Percentiles rank a stretch among this genome's conserved stretches.
Conservation (phyloP, 2,329 filamentous ascomycete genomes). For the Xylariaceae sp. region DNA sequence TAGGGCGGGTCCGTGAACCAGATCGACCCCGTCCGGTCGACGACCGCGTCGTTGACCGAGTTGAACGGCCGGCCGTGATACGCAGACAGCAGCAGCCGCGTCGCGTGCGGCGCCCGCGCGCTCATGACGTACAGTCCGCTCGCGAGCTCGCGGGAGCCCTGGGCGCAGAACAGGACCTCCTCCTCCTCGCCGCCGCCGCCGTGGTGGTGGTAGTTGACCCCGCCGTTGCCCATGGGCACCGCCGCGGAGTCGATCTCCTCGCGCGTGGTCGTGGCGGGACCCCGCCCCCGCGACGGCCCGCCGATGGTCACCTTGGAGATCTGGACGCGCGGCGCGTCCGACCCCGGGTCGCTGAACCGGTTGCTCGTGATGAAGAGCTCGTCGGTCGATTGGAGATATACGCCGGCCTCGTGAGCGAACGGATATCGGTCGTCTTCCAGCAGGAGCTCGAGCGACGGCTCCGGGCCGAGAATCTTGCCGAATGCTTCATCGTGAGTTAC, state of each 20-base stretch:
- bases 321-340: slow-evolving; percentile 18
- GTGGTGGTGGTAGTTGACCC: slow-evolving; percentile 34
- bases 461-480: slow-evolving; percentile 24
- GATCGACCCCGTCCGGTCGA: slow-evolving; percentile 33
- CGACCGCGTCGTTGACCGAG: slow-evolving; percentile 40
- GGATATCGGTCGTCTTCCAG: slow-evolving; percentile 31
- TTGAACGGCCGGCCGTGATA: slow-evolving; percentile 40
- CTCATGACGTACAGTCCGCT: slow-evolving; percentile 28
- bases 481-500: slow-evolving; percentile 2
- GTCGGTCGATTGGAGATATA: slow-evolving; percentile 23
- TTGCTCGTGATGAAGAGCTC: slow-evolving; percentile 29
- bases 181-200: too few relatives aligned
- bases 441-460: slow-evolving; percentile 29
- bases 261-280: slow-evolving; percentile 9
- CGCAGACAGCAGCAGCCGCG: slow-evolving; percentile 24
- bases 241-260: slow-evolving; percentile 26
- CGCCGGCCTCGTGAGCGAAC: slow-evolving; percentile 42
- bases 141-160: slow-evolving; percentile 22
- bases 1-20: slow-evolving; percentile 46
- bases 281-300: slow-evolving; percentile 3
- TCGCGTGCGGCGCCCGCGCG: slow-evolving; percentile 22
- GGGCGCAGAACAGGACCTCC: slow-evolving; percentile 33
- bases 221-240: slow-evolving; percentile 40
- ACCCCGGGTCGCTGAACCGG: slow-evolving; percentile 14
- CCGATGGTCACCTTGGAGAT: slow-evolving; percentile 22